phyloP scores from a whole-genome alignment of 2,329 filamentous ascomycete species.

The Colletotrichum navitas region DNA sequence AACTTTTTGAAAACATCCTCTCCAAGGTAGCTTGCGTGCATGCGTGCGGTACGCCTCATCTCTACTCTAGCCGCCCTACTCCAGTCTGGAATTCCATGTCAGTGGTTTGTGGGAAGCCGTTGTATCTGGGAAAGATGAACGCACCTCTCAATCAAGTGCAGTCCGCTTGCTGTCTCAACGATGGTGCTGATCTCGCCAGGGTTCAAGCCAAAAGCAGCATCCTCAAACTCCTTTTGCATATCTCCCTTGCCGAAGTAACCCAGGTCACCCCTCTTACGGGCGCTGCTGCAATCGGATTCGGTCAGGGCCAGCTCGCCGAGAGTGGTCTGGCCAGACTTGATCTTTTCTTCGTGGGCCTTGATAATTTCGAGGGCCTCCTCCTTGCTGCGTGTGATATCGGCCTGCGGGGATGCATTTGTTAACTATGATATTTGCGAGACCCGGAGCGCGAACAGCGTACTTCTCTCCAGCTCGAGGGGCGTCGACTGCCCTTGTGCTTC shows the following conservation, averaged over 20 bases:
- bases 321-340: conserved; percentile 75
- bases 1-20: conserved; percentile 20
- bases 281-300: conserved; percentile 96
- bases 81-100: conserved; percentile 75
- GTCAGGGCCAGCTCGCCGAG: conserved; percentile 87
- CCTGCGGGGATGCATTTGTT: conserved; percentile 52
- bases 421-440: neutral
- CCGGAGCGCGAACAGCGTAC: conserved; percentile 35
- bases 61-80: conserved; percentile 43
- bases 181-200: conserved; percentile 88
- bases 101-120: neutral
- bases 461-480: conserved; percentile 93
- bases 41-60: neutral
- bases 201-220: conserved; percentile 91
- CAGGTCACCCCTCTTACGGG: conserved; percentile 92
- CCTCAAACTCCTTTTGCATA: conserved; percentile 99
- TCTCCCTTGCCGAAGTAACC: conserved; percentile 95
- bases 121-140: conserved; percentile 33
- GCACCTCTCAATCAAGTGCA: conserved; percentile 96
- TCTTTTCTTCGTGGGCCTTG: conserved; percentile 78
- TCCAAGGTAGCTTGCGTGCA: conserved; percentile 5
- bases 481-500: conserved; percentile 90
- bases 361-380: conserved; percentile 88
- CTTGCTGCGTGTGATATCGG: conserved; percentile 88
- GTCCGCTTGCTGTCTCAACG: conserved; percentile 91